phyloP scores from a whole-genome alignment of 768 basidiomycete species.

The Auriscalpium microsporum region DNA sequence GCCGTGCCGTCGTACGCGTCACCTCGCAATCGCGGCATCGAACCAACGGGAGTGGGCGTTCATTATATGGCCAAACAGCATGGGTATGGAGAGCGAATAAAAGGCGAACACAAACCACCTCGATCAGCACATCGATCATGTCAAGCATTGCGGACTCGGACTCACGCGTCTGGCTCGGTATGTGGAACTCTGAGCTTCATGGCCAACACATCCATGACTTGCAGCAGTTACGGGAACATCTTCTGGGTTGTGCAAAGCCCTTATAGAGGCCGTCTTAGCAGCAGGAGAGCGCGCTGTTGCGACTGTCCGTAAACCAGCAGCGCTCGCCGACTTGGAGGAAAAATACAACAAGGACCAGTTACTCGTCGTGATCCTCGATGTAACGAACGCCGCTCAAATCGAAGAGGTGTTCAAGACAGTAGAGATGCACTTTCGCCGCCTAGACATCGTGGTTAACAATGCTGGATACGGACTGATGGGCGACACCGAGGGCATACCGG shows the following conservation, averaged over 20 bases:
- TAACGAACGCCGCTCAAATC: background rate
- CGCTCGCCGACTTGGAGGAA: background rate
- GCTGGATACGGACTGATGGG: background rate
- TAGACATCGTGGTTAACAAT: conserved; percentile 4
- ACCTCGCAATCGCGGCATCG: no score
- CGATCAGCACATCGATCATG: no score
- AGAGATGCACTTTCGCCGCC: background rate
- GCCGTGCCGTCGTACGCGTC: no score
- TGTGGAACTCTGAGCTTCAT: background rate
- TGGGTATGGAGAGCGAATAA: no score
- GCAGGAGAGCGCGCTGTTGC: background rate
- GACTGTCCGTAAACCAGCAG: background rate
- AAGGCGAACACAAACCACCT: no score
- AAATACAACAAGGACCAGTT: background rate
- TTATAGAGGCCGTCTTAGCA: background rate
- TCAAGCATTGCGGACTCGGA: background rate
- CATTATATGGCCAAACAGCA: no score
- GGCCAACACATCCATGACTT: background rate
- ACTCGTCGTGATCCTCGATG: background rate
- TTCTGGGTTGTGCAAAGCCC: background rate
- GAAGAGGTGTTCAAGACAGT: background rate
- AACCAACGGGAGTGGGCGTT: no score
- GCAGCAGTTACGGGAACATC: conserved; percentile 1
- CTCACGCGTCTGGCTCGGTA: conserved; percentile 2
- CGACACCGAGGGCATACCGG: background rate